Evolutionary conservation across 495 filamentous ascomycete genomes (phyloP).

Genomic region (Diplogelasinospora grovesii): DNA sequence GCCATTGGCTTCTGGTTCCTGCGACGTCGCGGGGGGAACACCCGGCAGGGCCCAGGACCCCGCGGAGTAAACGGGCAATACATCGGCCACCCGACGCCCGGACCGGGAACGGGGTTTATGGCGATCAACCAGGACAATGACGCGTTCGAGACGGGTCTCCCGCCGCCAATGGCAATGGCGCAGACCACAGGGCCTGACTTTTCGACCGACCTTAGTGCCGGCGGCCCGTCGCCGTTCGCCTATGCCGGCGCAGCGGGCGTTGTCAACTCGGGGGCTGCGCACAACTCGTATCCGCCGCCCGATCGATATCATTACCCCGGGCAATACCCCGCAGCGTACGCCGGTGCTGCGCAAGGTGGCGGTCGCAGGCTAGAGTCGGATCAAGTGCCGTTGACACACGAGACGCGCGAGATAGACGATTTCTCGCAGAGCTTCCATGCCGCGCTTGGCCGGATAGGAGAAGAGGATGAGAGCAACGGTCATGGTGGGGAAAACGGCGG

Average conservation of each 20-base stretch:
- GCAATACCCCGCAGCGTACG: constrained; percentile 17
- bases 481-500: constrained; percentile 1
- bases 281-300: constrained; percentile 18
- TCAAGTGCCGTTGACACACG: constrained; percentile 28
- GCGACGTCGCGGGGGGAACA: constrained; percentile 29
- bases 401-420: constrained; percentile 35
- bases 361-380: constrained; percentile 16
- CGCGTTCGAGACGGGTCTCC: constrained; percentile 24
- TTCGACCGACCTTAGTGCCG: constrained; percentile 15
- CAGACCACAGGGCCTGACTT: constrained; percentile 12
- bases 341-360: constrained; percentile 5
- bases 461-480: constrained; percentile 23
- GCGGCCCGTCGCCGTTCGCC: constrained; percentile 15
- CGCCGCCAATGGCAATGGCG: constrained; percentile 5
- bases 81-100: constrained; percentile 23
- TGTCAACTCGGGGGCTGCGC: constrained; percentile 1
- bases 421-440: constrained; percentile 33
- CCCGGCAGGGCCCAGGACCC: constrained; percentile 26
- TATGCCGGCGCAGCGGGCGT: constrained; percentile 11
- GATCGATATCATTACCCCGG: constrained; percentile 14
- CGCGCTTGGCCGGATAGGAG: constrained; percentile 33
- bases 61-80: constrained; percentile 19
- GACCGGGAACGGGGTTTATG: constrained; percentile 16
- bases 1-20: constrained; percentile 23
- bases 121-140: constrained; percentile 20